Percentiles rank a stretch among this genome's conserved stretches.
Conservation (phyloP, 257 asterid species). For the Plantago major region DNA sequence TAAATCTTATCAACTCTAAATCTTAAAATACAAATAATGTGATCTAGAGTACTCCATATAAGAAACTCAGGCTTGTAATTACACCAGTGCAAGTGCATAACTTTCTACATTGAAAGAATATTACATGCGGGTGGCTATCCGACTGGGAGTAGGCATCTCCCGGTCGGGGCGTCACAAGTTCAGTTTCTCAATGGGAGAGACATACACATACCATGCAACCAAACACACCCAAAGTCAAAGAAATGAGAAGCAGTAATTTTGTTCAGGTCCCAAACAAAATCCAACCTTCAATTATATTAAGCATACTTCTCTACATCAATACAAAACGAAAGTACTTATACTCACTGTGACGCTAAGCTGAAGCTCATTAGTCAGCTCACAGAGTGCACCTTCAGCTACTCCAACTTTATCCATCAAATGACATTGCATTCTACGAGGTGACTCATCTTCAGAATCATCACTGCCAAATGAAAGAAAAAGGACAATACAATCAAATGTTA, state of each 20-base stretch:
- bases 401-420: constrained; percentile 59
- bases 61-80: too few species aligned
- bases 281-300: constrained; percentile 1
- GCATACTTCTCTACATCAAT: constrained; percentile 10
- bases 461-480: constrained; percentile 27
- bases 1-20: too few species aligned
- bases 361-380: constrained; percentile 56
- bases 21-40: too few species aligned
- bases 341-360: constrained; percentile 60
- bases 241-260: constrained; percentile 8
- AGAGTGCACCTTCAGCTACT: constrained; percentile 58
- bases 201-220: not conserved
- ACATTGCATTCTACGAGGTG: constrained; percentile 31
- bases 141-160: too few species aligned
- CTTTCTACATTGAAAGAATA: too few species aligned
- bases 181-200: not conserved
- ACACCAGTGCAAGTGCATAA: too few species aligned
- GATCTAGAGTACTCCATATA: too few species aligned
- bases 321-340: constrained; percentile 13
- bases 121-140: too few species aligned
- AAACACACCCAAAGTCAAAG: not conserved
- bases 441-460: constrained; percentile 56
- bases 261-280: constrained; percentile 10
- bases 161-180: too few species aligned
- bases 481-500: not conserved